phyloP scores from a whole-genome alignment of 169 alveolate genomes.

The Eimeria acervulina region DNA sequence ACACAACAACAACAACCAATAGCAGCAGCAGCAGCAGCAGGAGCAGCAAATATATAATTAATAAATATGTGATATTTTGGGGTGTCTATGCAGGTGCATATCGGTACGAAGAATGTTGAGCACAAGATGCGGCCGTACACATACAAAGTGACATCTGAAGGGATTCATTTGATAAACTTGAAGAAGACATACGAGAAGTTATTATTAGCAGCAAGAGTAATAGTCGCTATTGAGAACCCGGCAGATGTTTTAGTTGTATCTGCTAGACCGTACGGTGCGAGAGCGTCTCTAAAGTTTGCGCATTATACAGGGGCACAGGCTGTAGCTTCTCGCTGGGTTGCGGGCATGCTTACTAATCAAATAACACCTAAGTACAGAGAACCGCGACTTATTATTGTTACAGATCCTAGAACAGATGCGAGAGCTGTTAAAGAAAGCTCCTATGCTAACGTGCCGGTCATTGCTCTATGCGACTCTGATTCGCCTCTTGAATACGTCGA shows the following conservation, averaged over 20 bases:
- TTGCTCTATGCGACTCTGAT: conserved; percentile 99
- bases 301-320: conserved; percentile 98
- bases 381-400: conserved; percentile 99
- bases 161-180: conserved; percentile 97
- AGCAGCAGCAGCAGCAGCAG: too few species aligned
- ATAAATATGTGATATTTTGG: background rate
- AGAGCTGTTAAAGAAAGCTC: conserved; percentile 98
- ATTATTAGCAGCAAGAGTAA: conserved; percentile 99
- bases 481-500: conserved; percentile 98
- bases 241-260: conserved; percentile 98
- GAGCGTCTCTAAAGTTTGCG: conserved; percentile 99
- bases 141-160: conserved; percentile 98
- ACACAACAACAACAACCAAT: too few species aligned
- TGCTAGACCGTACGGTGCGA: conserved; percentile 93
- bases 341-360: conserved; percentile 99
- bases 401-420: conserved; percentile 99
- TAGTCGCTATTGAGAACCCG: conserved; percentile 99
- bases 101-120: conserved; percentile 98
- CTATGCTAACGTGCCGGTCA: conserved; percentile 98
- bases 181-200: conserved; percentile 99
- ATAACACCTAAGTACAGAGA: conserved; percentile 97
- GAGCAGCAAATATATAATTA: too few species aligned
- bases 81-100: conserved; percentile 92
- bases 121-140: conserved; percentile 98
- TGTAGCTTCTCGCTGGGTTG: conserved; percentile 99